These are phyloP conservation scores for Arachnomyces sp. DNA, from an alignment of 2,329 filamentous ascomycete species.

Conservation along the genomic window DNA sequence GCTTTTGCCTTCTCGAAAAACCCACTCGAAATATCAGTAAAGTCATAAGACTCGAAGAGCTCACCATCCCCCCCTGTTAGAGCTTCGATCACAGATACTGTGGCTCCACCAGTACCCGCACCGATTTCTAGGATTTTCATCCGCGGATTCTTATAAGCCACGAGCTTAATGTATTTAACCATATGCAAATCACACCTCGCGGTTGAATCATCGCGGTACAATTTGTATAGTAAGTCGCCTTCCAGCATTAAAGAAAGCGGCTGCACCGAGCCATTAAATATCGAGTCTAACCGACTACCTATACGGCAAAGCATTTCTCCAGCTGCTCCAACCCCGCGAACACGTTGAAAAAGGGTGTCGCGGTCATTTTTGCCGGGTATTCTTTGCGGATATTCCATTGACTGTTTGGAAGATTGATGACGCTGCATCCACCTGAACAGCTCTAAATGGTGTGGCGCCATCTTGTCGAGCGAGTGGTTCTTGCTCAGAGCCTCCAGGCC, in stretches of 20 bases:
- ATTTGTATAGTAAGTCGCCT: background rate
- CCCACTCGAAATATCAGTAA: slow-evolving; percentile 11
- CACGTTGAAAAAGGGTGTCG: background rate
- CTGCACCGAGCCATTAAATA: slow-evolving; percentile 7
- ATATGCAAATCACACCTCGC: background rate
- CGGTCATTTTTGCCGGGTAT: too few relatives aligned
- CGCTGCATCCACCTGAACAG: too few relatives aligned
- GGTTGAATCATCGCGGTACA: slow-evolving; percentile 2
- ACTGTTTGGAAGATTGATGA: too few relatives aligned
- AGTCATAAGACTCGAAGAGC: slow-evolving; percentile 3
- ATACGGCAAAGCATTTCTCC: slow-evolving; percentile 6
- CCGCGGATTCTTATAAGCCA: background rate
- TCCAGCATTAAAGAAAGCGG: background rate
- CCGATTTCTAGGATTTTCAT: slow-evolving; percentile 3
- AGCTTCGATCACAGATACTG: background rate
- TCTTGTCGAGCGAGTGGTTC: too few relatives aligned
- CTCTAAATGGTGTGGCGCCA: too few relatives aligned
- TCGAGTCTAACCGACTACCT: slow-evolving; percentile 11
- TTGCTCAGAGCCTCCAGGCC: too few relatives aligned
- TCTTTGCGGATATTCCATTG: too few relatives aligned
- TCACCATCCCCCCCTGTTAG: slow-evolving; percentile 2
- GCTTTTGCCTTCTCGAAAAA: slow-evolving; percentile 10
- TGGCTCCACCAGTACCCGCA: slow-evolving; percentile 2
- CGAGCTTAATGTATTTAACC: background rate
- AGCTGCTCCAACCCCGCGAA: background rate